These are phyloP conservation scores for Aspergillus sergii DNA, from an alignment of 2,329 filamentous ascomycete species.

Conservation along the genomic window DNA sequence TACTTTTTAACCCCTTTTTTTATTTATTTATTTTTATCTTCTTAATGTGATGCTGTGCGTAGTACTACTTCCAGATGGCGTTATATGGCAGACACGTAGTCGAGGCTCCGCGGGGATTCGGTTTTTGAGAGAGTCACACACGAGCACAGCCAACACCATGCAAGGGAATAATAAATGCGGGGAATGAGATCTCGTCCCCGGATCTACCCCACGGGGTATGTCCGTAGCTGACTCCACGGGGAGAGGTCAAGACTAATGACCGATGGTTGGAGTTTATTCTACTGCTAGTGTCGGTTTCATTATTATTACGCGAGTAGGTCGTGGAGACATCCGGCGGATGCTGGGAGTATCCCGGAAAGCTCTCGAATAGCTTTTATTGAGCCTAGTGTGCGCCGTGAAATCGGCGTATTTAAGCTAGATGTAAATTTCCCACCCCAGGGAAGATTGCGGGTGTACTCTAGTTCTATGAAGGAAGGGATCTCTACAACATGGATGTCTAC, in stretches of 20 bases:
- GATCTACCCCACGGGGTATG: background rate
- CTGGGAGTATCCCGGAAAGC: background rate
- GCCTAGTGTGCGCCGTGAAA: background rate
- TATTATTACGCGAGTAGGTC: background rate
- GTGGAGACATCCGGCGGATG: background rate
- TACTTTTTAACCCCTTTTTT: too few relatives aligned
- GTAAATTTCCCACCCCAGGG: fast-evolving
- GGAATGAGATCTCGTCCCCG: background rate
- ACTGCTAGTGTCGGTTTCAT: background rate
- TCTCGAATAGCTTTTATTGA: background rate
- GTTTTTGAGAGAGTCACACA: background rate
- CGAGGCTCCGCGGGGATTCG: background rate
- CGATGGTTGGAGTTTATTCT: background rate
- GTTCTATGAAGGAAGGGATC: background rate
- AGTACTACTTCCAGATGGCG: background rate
- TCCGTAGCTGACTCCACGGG: background rate
- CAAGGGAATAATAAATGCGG: background rate
- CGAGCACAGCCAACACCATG: background rate
- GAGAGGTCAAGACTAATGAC: background rate
- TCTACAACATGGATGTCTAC: slow-evolving; percentile 1
- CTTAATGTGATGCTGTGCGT: background rate
- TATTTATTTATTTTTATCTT: too few relatives aligned
- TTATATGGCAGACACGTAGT: background rate
- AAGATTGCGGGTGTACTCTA: fast-evolving
- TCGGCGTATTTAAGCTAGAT: background rate